These are phyloP conservation scores for Alternaria longipes DNA, from an alignment of 2,329 filamentous ascomycete genomes.

Conservation along the genomic window DNA sequence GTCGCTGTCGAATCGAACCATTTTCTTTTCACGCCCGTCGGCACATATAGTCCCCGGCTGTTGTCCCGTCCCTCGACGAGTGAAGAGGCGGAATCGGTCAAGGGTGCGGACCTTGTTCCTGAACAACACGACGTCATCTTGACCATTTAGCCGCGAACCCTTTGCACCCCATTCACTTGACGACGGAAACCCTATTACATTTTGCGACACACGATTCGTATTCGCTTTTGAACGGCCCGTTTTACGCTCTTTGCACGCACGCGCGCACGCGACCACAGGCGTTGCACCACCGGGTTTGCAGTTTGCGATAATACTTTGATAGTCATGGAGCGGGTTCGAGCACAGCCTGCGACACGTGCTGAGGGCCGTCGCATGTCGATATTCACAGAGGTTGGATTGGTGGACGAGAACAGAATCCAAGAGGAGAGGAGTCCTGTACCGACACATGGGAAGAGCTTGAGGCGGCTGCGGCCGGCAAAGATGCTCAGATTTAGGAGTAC, in stretches of 20 bases:
- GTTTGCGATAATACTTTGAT: neutral
- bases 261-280: constrained; percentile 19
- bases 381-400: constrained; percentile 50
- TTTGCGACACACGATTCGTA: constrained; percentile 4
- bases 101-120: constrained; percentile 26
- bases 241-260: constrained; percentile 8
- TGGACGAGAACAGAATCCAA: constrained; percentile 44
- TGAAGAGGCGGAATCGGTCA: neutral
- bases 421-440: constrained; percentile 44
- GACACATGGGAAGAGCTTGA: constrained; percentile 30
- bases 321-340: constrained; percentile 40
- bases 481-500: constrained; percentile 46
- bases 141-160: constrained; percentile 12
- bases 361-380: constrained; percentile 43
- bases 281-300: neutral
- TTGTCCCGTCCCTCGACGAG: neutral
- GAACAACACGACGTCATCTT: constrained; percentile 32
- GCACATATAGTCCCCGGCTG: constrained; percentile 5
- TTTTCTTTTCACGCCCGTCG: neutral
- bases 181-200: neutral
- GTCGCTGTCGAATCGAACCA: neutral
- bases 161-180: constrained; percentile 1
- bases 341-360: constrained; percentile 31
- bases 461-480: constrained; percentile 37
- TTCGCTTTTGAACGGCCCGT: neutral